Conservation (phyloP, 1,139 yeast species). For the Meyerozyma athensensis region DNA sequence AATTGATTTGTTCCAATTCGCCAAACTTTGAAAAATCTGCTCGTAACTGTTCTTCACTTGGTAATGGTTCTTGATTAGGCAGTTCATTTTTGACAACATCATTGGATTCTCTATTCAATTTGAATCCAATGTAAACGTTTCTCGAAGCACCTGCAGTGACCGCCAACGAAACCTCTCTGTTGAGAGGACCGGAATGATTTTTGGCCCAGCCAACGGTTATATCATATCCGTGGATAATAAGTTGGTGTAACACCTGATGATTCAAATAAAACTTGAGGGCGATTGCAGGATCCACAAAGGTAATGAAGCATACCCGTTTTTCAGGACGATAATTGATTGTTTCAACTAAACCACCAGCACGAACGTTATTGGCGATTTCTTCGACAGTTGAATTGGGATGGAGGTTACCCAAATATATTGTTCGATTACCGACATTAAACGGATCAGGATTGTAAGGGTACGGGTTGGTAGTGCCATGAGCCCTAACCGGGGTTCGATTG, state of each 20-base stretch:
- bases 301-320: conserved; percentile 39
- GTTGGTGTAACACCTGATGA: conserved; percentile 43
- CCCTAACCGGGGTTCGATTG: neutral
- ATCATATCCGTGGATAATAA: conserved; percentile 43
- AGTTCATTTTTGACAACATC: conserved; percentile 3
- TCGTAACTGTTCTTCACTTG: conserved; percentile 27
- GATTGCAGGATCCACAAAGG: conserved; percentile 39
- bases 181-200: conserved; percentile 38
- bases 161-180: conserved; percentile 36
- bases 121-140: conserved; percentile 43
- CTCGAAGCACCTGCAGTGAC: conserved; percentile 48
- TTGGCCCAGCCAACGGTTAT: conserved; percentile 46
- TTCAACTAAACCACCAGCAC: conserved; percentile 47
- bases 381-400: conserved; percentile 44
- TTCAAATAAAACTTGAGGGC: conserved; percentile 40
- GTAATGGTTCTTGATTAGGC: conserved; percentile 15
- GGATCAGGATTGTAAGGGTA: conserved; percentile 11
- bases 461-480: conserved; percentile 1
- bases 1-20: conserved; percentile 43
- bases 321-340: conserved; percentile 33
- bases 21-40: conserved; percentile 38
- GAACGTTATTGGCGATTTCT: conserved; percentile 45
- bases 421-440: conserved; percentile 32
- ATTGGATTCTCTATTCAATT: conserved; percentile 5
- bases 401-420: conserved; percentile 42